Evolutionary conservation across 768 basidiomycete genomes (phyloP), one percentile per base, ranked within the genome.

Genomic region (Boletus fagicola): DNA sequence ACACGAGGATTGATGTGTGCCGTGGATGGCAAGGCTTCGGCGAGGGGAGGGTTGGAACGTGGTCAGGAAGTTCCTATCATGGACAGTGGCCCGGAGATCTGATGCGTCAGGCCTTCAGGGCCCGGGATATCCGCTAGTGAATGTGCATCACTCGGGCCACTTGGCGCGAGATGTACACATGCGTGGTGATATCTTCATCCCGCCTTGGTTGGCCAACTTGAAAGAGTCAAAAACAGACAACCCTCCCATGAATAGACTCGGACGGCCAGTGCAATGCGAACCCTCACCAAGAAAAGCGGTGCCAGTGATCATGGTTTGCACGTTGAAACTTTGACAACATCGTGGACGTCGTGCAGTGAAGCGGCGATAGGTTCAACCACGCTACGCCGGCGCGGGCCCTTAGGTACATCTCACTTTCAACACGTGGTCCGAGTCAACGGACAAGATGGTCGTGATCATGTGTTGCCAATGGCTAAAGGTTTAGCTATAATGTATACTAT

Each of bases 1-100:
- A 55, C 62, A 64, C 62, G 65, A 65, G 65, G 56, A 30, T 22
- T 39, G 31, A 53, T 47, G 22, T 26, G 31, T 53, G 54, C 49
- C 51, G 46, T 28, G 54, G 35, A 55, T 49, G 42, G 51, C 49
- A 16, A 24, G 30, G 35, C 51, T 58, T 51, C 49, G 22, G 12
- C 44, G 30, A 40, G 18, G 52, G 57, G 35, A 24, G 22, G 57
- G 57, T n/a, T 40, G 54, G 20, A 64, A 57, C 63, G 64, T 62
- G 64, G 46, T 16, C 42, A 39, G 36, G 18, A 20, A 51, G 45
- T 58, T 54, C 59, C 35, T 50, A 65, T 56, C 53, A 20, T 26
- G 49, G 49, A 51, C 13, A 40, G 15, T 35, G 10, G 22, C 26
- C 16, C 46, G 45, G 33, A 51, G 6, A 28, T 28, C 28, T 28